phyloP scores from a whole-genome alignment of 169 alveolate species.

The Cryptosporidium sp. region DNA sequence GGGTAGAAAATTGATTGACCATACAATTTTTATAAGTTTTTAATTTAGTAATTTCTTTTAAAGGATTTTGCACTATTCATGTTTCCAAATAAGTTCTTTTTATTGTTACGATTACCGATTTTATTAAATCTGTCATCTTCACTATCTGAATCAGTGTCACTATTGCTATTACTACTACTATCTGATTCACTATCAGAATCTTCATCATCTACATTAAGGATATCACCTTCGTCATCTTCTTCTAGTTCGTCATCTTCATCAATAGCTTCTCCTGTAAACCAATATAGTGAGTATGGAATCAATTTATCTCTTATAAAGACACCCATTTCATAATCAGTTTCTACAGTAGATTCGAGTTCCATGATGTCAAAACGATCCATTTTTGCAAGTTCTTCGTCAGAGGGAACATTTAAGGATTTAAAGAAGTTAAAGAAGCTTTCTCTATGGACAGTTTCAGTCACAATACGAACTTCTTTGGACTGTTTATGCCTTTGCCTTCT shows the following conservation, averaged over 20 bases:
- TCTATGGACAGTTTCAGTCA: slow-evolving; percentile 64
- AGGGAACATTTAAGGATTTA: slow-evolving; percentile 63
- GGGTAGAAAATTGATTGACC: neutral
- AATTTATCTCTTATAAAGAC: slow-evolving; percentile 65
- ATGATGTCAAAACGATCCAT: slow-evolving; percentile 71
- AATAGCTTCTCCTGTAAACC: slow-evolving; percentile 73
- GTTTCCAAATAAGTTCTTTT: neutral
- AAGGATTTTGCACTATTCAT: slow-evolving; percentile 52
- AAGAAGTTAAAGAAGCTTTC: slow-evolving; percentile 71
- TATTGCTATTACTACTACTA: neutral
- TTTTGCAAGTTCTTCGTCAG: slow-evolving; percentile 58
- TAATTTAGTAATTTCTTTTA: slow-evolving; percentile 46
- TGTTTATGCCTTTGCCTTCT: slow-evolving; percentile 72
- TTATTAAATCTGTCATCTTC: slow-evolving; percentile 5
- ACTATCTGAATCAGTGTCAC: neutral
- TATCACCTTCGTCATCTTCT: slow-evolving; percentile 76
- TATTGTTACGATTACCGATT: neutral
- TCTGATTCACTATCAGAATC: slow-evolving; percentile 36
- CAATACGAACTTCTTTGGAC: slow-evolving; percentile 57
- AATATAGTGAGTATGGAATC: slow-evolving; percentile 63
- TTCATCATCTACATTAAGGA: slow-evolving; percentile 48
- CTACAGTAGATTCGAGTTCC: slow-evolving; percentile 72
- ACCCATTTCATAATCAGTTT: slow-evolving; percentile 75
- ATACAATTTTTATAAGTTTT: neutral
- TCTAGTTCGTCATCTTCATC: slow-evolving; percentile 75